Evolutionary conservation across 345 rosid species (phyloP).

Genomic region (Luvunga scandens): DNA sequence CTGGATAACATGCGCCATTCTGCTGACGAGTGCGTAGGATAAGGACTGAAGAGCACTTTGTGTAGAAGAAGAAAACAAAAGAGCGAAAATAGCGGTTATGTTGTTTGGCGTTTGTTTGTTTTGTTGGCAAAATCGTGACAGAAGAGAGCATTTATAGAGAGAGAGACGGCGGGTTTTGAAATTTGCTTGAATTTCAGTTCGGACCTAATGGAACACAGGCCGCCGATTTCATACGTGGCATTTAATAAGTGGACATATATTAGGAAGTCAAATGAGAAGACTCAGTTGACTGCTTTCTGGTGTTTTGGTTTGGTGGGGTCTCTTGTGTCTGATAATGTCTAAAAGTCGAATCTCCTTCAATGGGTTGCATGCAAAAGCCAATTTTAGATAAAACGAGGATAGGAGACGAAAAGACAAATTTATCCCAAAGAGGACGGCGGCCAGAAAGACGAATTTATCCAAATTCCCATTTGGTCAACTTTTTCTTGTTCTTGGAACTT

Average conservation of each 20-base stretch:
- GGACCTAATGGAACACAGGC: neutral
- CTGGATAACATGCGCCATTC: constrained; percentile 44
- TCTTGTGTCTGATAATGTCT: neutral
- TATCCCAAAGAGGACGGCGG: neutral
- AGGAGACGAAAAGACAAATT: neutral
- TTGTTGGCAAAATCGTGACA: neutral
- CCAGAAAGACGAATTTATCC: constrained; percentile 6
- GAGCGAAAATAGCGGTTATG: neutral
- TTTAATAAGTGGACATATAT: neutral
- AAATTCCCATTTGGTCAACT: neutral
- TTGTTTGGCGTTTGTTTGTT: neutral
- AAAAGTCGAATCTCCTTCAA: neutral
- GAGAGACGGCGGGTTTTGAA: constrained; percentile 14
- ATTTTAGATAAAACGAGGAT: neutral
- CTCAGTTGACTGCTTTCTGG: neutral
- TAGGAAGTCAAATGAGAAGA: neutral
- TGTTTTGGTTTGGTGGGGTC: neutral
- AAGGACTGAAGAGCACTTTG: neutral
- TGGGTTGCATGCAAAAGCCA: neutral
- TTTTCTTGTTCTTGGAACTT: neutral
- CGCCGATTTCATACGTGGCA: neutral
- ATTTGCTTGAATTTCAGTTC: neutral
- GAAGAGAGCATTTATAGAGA: neutral
- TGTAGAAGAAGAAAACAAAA: neutral
- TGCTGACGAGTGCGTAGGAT: neutral